phyloP scores from a whole-genome alignment of 106 monocot genomes.

The Ottelia alismoides region DNA sequence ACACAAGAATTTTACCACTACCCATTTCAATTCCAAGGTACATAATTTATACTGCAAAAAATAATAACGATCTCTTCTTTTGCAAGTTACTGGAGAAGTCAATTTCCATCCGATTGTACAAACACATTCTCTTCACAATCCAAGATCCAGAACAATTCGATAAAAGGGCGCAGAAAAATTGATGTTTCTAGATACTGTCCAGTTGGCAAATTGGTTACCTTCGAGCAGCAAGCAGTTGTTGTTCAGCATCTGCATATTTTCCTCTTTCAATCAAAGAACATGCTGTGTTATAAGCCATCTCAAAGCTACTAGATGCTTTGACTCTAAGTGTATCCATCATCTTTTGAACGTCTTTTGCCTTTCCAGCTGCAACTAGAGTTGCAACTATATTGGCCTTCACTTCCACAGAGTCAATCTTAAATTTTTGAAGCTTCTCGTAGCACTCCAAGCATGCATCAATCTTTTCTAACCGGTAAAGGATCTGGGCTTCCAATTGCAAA shows the following conservation, averaged over 20 bases:
- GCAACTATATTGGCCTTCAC: slow-evolving; percentile 81
- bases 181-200: too few relatives aligned
- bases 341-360: slow-evolving; percentile 62
- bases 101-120: too few relatives aligned
- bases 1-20: too few relatives aligned
- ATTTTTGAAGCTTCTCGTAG: slow-evolving; percentile 80
- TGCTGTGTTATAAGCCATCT: slow-evolving; percentile 77
- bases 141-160: too few relatives aligned
- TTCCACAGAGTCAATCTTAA: slow-evolving; percentile 85
- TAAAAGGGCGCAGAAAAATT: too few relatives aligned
- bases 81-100: too few relatives aligned
- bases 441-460: slow-evolving; percentile 72
- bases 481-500: slow-evolving; percentile 87
- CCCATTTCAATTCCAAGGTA: too few relatives aligned
- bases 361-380: slow-evolving; percentile 72
- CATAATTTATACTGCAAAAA: too few relatives aligned
- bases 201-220: too few relatives aligned
- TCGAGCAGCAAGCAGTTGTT: slow-evolving; percentile 75
- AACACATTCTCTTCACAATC: too few relatives aligned
- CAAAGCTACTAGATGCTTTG: slow-evolving; percentile 76
- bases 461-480: slow-evolving; percentile 73
- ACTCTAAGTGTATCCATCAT: slow-evolving; percentile 70
- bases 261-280: slow-evolving; percentile 80
- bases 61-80: too few relatives aligned
- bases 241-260: slow-evolving; percentile 75